Evolutionary conservation across 768 basidiomycete species (phyloP).

Genomic region (Royoungia palumana): DNA sequence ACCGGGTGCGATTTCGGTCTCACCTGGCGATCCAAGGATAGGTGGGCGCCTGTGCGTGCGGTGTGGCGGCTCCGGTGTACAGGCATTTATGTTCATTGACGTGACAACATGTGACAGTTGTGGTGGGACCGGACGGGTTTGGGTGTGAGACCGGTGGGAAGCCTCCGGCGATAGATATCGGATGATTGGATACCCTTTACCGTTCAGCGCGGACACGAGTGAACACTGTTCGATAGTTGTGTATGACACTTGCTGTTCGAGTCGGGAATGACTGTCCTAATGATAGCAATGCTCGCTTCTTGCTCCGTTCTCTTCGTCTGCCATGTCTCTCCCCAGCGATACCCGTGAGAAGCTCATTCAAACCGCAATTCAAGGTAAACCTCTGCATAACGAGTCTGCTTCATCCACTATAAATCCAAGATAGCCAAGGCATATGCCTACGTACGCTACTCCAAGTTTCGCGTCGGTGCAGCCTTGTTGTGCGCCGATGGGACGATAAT

Average conservation of each 20-base stretch:
- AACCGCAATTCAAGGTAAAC: constrained; percentile 37
- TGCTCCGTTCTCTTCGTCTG: no score
- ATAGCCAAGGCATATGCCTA: constrained; percentile 72
- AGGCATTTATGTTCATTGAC: constrained; percentile 55
- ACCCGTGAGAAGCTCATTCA: constrained; percentile 51
- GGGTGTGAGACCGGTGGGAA: constrained; percentile 17
- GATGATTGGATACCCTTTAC: constrained; percentile 3
- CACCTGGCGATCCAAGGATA: constrained; percentile 65
- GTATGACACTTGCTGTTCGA: no score
- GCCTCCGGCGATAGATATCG: not conserved
- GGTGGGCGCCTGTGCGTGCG: constrained; percentile 65
- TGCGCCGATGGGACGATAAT: constrained; percentile 67
- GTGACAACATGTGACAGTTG: constrained; percentile 53
- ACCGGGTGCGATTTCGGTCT: constrained; percentile 44
- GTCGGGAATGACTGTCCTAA: no score
- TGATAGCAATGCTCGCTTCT: no score
- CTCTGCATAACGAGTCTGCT: not conserved
- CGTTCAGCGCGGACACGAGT: not conserved
- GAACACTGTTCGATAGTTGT: not conserved
- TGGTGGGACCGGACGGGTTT: constrained; percentile 61
- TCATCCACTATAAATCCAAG: not conserved
- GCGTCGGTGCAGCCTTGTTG: constrained; percentile 86
- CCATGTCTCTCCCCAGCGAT: constrained; percentile 35
- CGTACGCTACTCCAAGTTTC: constrained; percentile 86
- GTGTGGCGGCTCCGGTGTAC: constrained; percentile 57